These are phyloP conservation scores for Trifolium pratense DNA, from an alignment of 306 rosid species.

Conservation along the genomic window DNA sequence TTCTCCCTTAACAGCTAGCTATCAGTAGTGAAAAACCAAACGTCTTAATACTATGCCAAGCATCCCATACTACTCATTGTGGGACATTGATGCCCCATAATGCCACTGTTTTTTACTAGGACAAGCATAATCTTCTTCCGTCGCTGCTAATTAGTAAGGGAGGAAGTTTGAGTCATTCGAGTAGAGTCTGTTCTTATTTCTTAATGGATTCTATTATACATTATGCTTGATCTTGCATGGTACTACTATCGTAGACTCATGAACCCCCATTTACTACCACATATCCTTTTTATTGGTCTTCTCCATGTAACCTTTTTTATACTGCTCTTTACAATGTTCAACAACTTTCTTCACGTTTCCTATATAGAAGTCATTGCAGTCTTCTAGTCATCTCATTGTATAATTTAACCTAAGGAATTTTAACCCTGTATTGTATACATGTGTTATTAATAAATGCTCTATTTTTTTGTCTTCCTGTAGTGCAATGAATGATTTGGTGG, in stretches of 20 bases:
- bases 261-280: background rate
- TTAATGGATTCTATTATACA: slow-evolving; percentile 3
- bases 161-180: slow-evolving; percentile 12
- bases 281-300: background rate
- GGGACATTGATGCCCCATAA: background rate
- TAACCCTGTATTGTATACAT: slow-evolving; percentile 26
- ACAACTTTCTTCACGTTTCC: background rate
- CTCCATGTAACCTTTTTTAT: slow-evolving; percentile 8
- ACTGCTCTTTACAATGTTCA: background rate
- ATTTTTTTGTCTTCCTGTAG: slow-evolving; percentile 35
- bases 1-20: background rate
- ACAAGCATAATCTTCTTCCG: background rate
- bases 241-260: background rate
- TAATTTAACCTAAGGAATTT: background rate
- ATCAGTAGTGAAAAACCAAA: background rate
- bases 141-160: background rate
- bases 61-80: background rate
- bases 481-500: slow-evolving; percentile 69
- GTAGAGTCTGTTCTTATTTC: slow-evolving; percentile 6
- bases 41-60: background rate
- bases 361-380: background rate
- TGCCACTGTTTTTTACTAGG: background rate
- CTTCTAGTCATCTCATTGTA: background rate
- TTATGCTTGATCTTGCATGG: background rate
- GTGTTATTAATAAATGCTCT: slow-evolving; percentile 13